Conservation (phyloP, 805 yeast species). For the Candida silvicultrix region DNA sequence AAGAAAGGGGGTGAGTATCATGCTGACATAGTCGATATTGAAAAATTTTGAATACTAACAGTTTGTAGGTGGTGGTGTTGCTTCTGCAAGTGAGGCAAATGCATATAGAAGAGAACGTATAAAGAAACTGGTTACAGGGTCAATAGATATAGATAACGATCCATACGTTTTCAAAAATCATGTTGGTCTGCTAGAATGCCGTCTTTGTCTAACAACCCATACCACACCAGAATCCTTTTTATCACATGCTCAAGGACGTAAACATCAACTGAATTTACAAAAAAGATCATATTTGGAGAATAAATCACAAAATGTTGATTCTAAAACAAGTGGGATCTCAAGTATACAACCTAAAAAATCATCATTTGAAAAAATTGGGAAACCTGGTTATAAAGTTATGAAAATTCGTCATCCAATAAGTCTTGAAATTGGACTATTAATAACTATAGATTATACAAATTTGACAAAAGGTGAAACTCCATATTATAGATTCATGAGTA, state of each 20-base stretch:
- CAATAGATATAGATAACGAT: constrained; percentile 51
- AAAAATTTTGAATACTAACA: constrained; percentile 2
- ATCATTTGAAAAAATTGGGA: constrained; percentile 40
- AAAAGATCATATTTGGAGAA: constrained; percentile 42
- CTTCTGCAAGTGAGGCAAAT: constrained; percentile 64
- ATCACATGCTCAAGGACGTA: constrained; percentile 78
- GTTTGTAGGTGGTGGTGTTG: constrained; percentile 60
- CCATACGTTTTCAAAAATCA: constrained; percentile 85
- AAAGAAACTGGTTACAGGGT: constrained; percentile 44
- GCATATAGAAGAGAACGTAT: constrained; percentile 64
- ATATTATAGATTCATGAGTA: constrained; percentile 68
- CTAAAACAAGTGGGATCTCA: constrained; percentile 1
- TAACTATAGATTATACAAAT: constrained; percentile 52
- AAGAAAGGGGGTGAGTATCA: constrained; percentile 58
- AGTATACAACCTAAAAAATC: constrained; percentile 28
- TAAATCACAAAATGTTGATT: constrained; percentile 8
- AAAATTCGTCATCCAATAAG: constrained; percentile 62
- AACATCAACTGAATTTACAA: constrained; percentile 71
- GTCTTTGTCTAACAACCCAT: constrained; percentile 79
- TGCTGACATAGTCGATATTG: too few relatives aligned
- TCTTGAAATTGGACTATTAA: constrained; percentile 55
- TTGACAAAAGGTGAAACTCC: constrained; percentile 44
- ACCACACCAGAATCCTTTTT: constrained; percentile 73
- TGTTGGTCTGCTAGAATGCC: constrained; percentile 80
- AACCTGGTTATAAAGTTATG: constrained; percentile 62